These are phyloP conservation scores for Aspergillus cristatus DNA, from an alignment of 495 filamentous ascomycete genomes.

Conservation along the genomic window DNA sequence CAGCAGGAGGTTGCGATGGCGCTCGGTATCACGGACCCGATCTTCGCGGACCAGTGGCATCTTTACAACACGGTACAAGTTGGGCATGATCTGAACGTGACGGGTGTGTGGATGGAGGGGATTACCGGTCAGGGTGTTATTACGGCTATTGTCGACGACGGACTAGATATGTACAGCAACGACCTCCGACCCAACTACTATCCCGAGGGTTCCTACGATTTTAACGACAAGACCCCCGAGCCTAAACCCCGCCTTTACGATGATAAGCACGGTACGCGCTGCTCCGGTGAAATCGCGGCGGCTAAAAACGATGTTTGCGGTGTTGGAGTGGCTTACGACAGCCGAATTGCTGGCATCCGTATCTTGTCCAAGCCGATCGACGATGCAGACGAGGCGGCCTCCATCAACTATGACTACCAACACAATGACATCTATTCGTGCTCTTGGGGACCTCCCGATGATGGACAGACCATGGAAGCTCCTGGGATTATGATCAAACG, in stretches of 20 bases:
- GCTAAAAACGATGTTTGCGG: slow-evolving; percentile 90
- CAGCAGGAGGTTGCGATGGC: slow-evolving; percentile 52
- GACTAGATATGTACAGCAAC: slow-evolving; percentile 92
- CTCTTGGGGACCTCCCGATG: slow-evolving; percentile 94
- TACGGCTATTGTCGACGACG: slow-evolving; percentile 92
- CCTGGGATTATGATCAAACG: slow-evolving; percentile 80
- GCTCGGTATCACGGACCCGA: slow-evolving; percentile 75
- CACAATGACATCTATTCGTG: slow-evolving; percentile 96
- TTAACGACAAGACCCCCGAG: slow-evolving; percentile 73
- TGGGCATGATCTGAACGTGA: slow-evolving; percentile 92
- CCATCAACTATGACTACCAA: slow-evolving; percentile 86
- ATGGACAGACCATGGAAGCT: slow-evolving; percentile 87
- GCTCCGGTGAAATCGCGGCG: slow-evolving; percentile 88
- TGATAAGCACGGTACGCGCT: slow-evolving; percentile 86
- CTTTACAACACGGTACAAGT: slow-evolving; percentile 71
- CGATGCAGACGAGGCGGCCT: slow-evolving; percentile 83
- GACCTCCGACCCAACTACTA: slow-evolving; percentile 91
- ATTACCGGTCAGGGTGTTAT: slow-evolving; percentile 84
- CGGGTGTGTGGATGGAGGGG: slow-evolving; percentile 82
- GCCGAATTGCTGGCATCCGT: slow-evolving; percentile 79
- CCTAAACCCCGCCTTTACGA: slow-evolving; percentile 72
- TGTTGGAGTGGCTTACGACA: slow-evolving; percentile 87
- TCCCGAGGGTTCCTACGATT: slow-evolving; percentile 85
- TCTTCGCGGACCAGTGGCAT: slow-evolving; percentile 94
- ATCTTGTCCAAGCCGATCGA: slow-evolving; percentile 86